Base-by-base conservation (phyloP, 177 flowering plant genomes). In the Vitis hybrid region DNA sequence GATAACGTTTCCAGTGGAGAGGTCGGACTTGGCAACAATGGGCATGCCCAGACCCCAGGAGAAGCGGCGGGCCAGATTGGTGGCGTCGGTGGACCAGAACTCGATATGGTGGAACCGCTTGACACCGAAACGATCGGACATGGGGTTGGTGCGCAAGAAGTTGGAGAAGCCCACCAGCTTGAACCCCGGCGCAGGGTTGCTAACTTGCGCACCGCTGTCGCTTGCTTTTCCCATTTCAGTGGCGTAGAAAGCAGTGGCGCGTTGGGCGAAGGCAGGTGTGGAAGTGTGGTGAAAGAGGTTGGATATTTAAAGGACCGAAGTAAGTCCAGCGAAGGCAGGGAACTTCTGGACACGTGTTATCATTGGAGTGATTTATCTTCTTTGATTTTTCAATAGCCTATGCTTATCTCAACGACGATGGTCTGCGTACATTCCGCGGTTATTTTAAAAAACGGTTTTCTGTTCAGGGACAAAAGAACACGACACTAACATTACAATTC, bases 41-140 rank as follows among this genome's bases (percentile, higher is more conserved):
- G 89, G 88, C 89, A 91, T 84, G 69, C 96, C 96, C 71, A 92
- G 90, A 1, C 90, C 96, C 87, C 86, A 86, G 1, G 91, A 86
- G 82, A 92, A 92, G n/a, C 96, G 91, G 48, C 82, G 81, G 48
- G 87, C 66, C 13, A 78, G n/a, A 75, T 88, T 92, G 82, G 90
- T 85, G 67, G 97, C 94, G 75, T 92, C 97, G 74, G 82, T 62
- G 82, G 83, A 82, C 89, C 90, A 92, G 83, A 92, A 91, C 78
- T 92, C 97, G 52, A 92, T 62, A 73, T 92, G 97, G 87, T 92
- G 94, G 91, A 89, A 92, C 3, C 87, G 77, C 21, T 69, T 77
- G 32, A 87, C 89, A 7, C 63, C n/a, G 86, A 90, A 89, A 1
- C 78, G 80, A 72, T 92, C 97, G 15, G 97, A 89, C 48, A 59